Conservation (phyloP, 73 alveolate genomes). For the Tetrahymena thermophila region DNA sequence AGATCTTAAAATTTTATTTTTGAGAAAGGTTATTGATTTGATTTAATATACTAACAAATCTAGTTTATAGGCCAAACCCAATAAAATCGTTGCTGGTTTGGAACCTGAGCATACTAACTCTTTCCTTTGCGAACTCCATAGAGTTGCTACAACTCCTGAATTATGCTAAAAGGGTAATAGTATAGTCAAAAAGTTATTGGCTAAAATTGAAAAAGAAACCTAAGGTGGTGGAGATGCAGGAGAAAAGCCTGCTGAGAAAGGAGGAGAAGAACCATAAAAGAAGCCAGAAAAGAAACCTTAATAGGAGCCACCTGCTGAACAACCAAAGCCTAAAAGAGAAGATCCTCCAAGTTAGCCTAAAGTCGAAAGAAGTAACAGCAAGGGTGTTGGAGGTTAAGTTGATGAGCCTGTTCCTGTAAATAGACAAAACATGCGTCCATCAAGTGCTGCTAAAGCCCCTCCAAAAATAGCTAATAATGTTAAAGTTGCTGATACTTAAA, state of each 20-base stretch:
- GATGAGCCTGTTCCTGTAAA: not conserved
- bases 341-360: constrained; percentile 23
- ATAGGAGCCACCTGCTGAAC: constrained; percentile 1
- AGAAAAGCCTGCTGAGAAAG: constrained; percentile 14
- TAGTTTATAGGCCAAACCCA: constrained; percentile 69
- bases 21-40: constrained; percentile 58
- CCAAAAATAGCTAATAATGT: not conserved
- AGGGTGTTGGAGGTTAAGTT: not conserved
- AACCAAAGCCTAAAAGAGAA: constrained; percentile 24
- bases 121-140: constrained; percentile 54
- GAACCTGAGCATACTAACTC: constrained; percentile 88
- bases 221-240: constrained; percentile 13
- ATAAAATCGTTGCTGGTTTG: constrained; percentile 87
- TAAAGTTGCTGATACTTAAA: not conserved
- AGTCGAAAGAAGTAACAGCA: not conserved
- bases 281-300: constrained; percentile 22
- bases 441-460: not conserved
- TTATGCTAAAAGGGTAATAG: constrained; percentile 26
- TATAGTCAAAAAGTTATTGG: constrained; percentile 15
- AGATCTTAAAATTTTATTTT: constrained; percentile 56
- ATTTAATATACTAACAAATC: constrained; percentile 52
- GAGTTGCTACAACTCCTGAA: constrained; percentile 62
- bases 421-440: not conserved
- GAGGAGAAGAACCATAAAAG: constrained; percentile 12
- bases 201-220: not conserved